A percentile compares a stretch with the other conserved stretches of the same genome.
phyloP scores from a whole-genome alignment of 176 grass and related monocot genomes.

The Neostapfia colusana region DNA sequence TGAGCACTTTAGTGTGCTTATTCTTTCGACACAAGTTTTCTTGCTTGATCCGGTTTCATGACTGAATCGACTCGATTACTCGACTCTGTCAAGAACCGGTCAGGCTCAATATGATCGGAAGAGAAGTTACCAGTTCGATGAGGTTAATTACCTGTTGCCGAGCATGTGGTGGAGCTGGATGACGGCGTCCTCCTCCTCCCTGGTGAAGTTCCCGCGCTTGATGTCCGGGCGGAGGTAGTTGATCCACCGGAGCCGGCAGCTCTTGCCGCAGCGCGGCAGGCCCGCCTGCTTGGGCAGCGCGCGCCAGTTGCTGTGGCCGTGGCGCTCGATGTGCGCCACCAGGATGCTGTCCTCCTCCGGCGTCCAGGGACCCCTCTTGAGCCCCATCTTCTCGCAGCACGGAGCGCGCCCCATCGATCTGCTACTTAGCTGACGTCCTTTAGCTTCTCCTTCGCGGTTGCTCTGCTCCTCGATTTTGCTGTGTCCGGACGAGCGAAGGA shows the following conservation, averaged over 20 bases:
- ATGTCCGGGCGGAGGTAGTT: conserved; percentile 87
- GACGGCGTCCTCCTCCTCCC: conserved; percentile 77
- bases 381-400: conserved; percentile 80
- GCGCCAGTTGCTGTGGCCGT: conserved; percentile 89
- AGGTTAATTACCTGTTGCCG: conserved; percentile 76
- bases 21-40: neutral
- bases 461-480: neutral
- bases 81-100: neutral
- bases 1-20: neutral
- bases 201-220: conserved; percentile 79
- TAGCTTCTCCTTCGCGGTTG: neutral
- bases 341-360: conserved; percentile 66
- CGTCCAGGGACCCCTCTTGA: conserved; percentile 88
- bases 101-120: too few relatives aligned
- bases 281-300: conserved; percentile 76
- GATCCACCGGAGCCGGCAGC: conserved; percentile 86
- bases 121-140: too few relatives aligned
- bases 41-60: neutral
- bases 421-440: neutral
- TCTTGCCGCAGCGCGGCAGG: conserved; percentile 79
- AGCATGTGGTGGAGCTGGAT: conserved; percentile 62
- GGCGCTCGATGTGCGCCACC: conserved; percentile 56
- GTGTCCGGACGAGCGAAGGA: neutral
- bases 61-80: conserved; percentile 16
- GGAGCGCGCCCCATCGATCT: conserved; percentile 60